Evolutionary conservation across 2,329 filamentous ascomycete genomes (phyloP), one percentile per base, ranked within the genome.

Genomic region (Xylaria sp.): DNA sequence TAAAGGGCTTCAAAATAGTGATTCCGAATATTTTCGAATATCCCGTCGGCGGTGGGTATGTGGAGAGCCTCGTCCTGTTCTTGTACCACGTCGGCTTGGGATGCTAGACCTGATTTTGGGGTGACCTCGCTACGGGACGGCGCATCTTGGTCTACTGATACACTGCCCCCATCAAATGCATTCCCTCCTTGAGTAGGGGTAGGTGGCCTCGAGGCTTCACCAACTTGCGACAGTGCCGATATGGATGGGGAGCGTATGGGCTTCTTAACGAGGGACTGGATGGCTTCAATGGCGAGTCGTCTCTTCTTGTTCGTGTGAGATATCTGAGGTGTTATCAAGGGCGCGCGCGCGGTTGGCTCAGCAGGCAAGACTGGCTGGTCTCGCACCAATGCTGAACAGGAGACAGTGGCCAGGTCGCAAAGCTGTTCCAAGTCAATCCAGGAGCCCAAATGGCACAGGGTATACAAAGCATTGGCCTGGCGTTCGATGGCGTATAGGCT

Each of bases 401-500:
- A 81, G 2, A 82, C 84, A 0, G 86, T 87, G 48, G 88, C 87
- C 48, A 83, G 78, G 12, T 79, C 77, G 28, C 81, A 80, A 34
- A 94, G 81, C 7, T 84, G 81, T 44, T 86, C 83, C 61, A 91
- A 77, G 70, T 90, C 86, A 25, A 92, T 84, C 90, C 91, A 93
- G 23, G 82, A 79, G 1, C 88, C 90, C 52, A 96, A 82, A 74
- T 87, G 90, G 78, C 90, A 94, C 32, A 93, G 78, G 12, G 88
- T 87, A 77, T 92, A 94, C 3, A 91, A 82, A 0, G 86, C 86
- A 56, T 82, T 79, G 18, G 84, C 82, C 44, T 92, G 88, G 28
- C 88, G 85, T 81, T 94, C 92, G n/a, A 93, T 81, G 13, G 86
- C 90, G 76, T 89, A 91, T 0, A 88, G 71, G 44, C 82, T 83